Evolutionary conservation across 2,329 filamentous ascomycete genomes (phyloP), one percentile per base, ranked within the genome.

Genomic region (Ceratocystis huliohia): DNA sequence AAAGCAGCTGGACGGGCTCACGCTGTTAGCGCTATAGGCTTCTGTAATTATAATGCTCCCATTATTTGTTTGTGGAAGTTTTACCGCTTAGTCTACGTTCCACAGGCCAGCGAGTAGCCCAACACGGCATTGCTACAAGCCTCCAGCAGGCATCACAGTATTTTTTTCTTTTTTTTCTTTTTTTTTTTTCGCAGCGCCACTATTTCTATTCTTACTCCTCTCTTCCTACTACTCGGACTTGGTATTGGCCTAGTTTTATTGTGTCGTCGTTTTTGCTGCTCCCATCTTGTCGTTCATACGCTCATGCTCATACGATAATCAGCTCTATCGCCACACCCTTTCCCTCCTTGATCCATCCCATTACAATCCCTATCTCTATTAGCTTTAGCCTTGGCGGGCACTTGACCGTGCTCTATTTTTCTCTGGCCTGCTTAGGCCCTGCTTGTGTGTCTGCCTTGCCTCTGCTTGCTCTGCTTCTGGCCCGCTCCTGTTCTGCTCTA

Each of bases 241-340:
- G 37, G 37, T 41, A 41, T 41, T 41, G 37, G 37, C 37, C 37
- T 41, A 4, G 59, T 41, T 62, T 44, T 45, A 22, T 22, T 25
- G 13, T 62, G 33, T 62, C 13, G 22, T 22, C 22, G 15, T n/a
- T 62, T 22, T 22, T 22, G 3, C 59, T 6, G 59, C 20, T 33
- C 59, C 41, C 33, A 13, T 61, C 57, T 41, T 13, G 37, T 46
- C 7, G 41, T 44, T 63, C 25, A 44, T 48, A n/a, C 61, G n/a
- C 44, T 30, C 33, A 25, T 45, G 37, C 61, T 63, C 61, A 63
- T 63, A 63, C 61, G 61, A 63, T 53, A 20, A 20, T 63, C 45
- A 33, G n/a, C 41, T 63, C 46, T 46, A 63, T 59, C 30, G 56
- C 56, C 56, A 59, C 56, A 59, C 56, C 56, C 56, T 37, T 22